Base-by-base conservation (phyloP, 2,329 filamentous ascomycete species). In the Claviceps monticola region DNA sequence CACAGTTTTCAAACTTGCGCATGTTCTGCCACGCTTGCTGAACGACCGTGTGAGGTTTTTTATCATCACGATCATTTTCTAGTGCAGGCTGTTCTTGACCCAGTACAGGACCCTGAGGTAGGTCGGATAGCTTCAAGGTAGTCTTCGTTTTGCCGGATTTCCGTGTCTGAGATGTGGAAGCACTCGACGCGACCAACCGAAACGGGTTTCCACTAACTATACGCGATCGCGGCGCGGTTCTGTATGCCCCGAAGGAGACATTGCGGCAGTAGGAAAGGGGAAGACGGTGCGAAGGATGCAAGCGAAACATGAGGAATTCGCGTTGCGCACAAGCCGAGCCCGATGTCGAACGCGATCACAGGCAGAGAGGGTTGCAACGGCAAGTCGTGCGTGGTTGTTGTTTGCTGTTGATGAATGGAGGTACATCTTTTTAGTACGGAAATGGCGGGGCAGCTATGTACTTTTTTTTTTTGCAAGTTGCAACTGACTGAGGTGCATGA, bases 11-110 rank as follows among this genome's bases (percentile, higher is more conserved):
- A 69, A 95, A 96, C 61, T 85, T 89, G 58, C 82, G 77, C 84
- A 97, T 95, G 68, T 95, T 94, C 58, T 83, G 87, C 52, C 82
- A 80, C 29, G 88, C 91, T 65, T 95, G 89, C 62, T 88, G 80
- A 53, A 97, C 73, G 47, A 97, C 86, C n/a, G 88, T 86, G 16
- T 93, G 90, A 66, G 78, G 76, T 16, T 59, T 69, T 51, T 71
- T 67, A 55, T 71, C 66, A 26, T 77, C 70, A 54, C 72, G 57
- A 39, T 71, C 66, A 26, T 76, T 70, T 54, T 72, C 58, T 38
- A 61, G 52, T 5, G 43, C 46, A 29, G 58, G 56, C 14, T 69
- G 53, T 34, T 68, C 62, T 14, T 54, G 51, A 4, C 41, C 29
- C 19, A 56, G 55, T 41, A 75, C 64, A 29, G 69, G 59, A 21